Base-by-base conservation (phyloP, 2,329 filamentous ascomycete genomes). In the Thelonectria rubi region DNA sequence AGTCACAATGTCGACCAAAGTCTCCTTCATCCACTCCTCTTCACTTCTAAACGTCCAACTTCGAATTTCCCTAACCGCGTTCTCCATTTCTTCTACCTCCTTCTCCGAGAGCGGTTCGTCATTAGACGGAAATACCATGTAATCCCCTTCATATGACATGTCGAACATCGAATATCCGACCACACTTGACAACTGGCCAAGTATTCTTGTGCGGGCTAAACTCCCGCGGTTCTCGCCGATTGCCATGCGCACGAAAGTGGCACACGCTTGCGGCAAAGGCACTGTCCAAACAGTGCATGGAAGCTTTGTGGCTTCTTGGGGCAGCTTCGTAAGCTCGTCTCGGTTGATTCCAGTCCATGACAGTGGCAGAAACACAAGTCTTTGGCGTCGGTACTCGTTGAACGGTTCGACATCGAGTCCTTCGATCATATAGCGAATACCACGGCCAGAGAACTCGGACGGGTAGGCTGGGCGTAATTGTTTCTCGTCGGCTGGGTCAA, bases 111-210 rank as follows among this genome's bases (percentile, higher is more conserved):
- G 26, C 11, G 57, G 57, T 30, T 39, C 20, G 30, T 46, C 45
- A 17, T 60, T 45, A 3, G 43, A 5, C 14, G 32, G n/a, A 1
- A 51, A 10, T 34, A 55, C 45, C 34, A 55, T 49, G 46, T 50
- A 55, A 37, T 55, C 45, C 9, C 57, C 51, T 52, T 60, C 57
- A 21, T 60, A 60, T 11, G 24, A 55, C 34, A 45, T 55, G 20
- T 60, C 24, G 30, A 60, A 60, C 21, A 49, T 45, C 8, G 10
- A 5, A 15, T 60, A 60, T 3, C 30, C 37, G 21, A 60, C 46
- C 2, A 60, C n/a, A 21, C 45, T 26, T n/a, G 5, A 9, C 6
- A 55, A 26, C 32, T 46, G 45, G 15, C 26, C 11, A 40, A 60
- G 15, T 5, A 60, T 39, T 7, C 24, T 34, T 18, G 8, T 15